A percentile compares a stretch with the other conserved stretches of the same genome.
phyloP scores from a whole-genome alignment of 2,329 filamentous ascomycete genomes.

The Daldinia sp. region DNA sequence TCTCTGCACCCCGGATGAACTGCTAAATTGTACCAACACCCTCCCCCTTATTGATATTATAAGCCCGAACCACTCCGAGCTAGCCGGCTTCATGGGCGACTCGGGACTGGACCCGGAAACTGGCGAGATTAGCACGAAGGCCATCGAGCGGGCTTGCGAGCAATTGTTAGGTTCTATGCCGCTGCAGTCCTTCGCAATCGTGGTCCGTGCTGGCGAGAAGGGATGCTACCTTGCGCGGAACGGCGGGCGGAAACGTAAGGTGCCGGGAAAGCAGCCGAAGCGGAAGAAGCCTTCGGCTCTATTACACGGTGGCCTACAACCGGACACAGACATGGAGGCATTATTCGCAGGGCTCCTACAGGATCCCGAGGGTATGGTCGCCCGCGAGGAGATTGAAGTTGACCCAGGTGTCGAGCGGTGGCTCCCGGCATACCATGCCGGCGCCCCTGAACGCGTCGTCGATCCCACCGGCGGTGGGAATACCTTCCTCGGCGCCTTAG shows the following conservation, averaged over 20 bases:
- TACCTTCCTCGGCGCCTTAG: constrained; percentile 75
- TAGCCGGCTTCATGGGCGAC: constrained; percentile 83
- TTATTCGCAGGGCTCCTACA: constrained; percentile 67
- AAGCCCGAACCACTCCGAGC: constrained; percentile 86
- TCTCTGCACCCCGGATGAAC: constrained; percentile 75
- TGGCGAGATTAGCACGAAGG: constrained; percentile 60
- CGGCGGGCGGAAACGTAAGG: constrained; percentile 59
- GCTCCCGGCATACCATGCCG: constrained; percentile 78
- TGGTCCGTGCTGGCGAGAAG: constrained; percentile 75
- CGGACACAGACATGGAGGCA: constrained; percentile 69
- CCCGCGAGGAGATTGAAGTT: constrained; percentile 66
- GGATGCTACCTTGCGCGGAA: constrained; percentile 73
- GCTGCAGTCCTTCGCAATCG: constrained; percentile 70
- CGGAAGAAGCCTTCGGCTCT: constrained; percentile 55
- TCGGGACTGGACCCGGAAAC: constrained; percentile 62
- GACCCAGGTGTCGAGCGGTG: constrained; percentile 74
- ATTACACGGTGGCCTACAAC: constrained; percentile 60
- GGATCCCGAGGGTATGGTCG: constrained; percentile 60
- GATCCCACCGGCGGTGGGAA: constrained; percentile 97
- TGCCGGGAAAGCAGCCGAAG: constrained; percentile 40
- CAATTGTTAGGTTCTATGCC: constrained; percentile 71
- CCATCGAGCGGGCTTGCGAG: constrained; percentile 67
- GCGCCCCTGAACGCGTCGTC: constrained; percentile 64
- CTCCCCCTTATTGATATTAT: constrained; percentile 69
- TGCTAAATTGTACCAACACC: constrained; percentile 70